Evolutionary conservation across 495 filamentous ascomycete species (phyloP).

Genomic region (Endocarpon pusillum): DNA sequence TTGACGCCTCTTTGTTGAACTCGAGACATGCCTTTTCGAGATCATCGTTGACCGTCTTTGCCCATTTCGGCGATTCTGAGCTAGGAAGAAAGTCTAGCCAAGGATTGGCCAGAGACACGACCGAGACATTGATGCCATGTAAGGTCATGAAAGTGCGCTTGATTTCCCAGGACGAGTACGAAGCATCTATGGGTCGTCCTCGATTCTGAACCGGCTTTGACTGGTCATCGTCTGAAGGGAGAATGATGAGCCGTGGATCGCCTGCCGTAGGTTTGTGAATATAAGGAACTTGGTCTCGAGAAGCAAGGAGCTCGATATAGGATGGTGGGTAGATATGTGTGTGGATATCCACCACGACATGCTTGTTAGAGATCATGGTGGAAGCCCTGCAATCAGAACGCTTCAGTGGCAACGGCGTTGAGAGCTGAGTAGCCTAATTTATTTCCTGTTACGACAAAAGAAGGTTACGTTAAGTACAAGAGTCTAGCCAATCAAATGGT

Average conservation of each 20-base stretch:
- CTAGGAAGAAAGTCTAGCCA: constrained; percentile 79
- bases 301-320: constrained; percentile 67
- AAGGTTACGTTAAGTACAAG: no score
- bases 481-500: no score
- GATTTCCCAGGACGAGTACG: constrained; percentile 51
- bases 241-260: constrained; percentile 61
- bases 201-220: constrained; percentile 32
- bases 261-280: constrained; percentile 47
- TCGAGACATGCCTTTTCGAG: constrained; percentile 48
- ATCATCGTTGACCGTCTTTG: constrained; percentile 56
- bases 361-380: constrained; percentile 17
- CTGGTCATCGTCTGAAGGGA: constrained; percentile 42
- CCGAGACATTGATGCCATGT: constrained; percentile 64
- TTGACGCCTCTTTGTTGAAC: constrained; percentile 16
- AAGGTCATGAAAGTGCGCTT: constrained; percentile 79
- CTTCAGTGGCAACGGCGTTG: no score
- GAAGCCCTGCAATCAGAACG: constrained; percentile 1
- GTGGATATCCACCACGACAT: constrained; percentile 69
- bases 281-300: constrained; percentile 60
- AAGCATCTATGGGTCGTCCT: constrained; percentile 58
- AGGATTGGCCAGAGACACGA: constrained; percentile 84
- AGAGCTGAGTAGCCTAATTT: no score
- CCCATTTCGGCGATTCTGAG: constrained; percentile 40
- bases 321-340: constrained; percentile 84
- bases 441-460: no score